Evolutionary conservation across 306 rosid species (phyloP), one percentile per base, ranked within the genome.

Genomic region (Oemleria cerasiformis): DNA sequence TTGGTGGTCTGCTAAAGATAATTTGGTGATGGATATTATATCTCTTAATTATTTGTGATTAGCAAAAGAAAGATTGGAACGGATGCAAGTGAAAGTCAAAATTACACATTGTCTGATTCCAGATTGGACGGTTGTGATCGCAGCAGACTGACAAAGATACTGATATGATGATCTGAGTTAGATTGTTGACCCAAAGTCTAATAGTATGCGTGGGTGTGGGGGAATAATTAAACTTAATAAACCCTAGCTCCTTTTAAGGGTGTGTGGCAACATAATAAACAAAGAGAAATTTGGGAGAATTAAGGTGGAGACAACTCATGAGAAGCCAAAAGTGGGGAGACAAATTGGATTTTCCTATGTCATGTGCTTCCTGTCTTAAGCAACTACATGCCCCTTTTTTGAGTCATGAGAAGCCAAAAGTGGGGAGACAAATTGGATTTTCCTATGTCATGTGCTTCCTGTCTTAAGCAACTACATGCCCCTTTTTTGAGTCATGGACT

Each of bases 111-210:
- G 96, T 91, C 84, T 83, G 95, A 85, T 82, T 51, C 72, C 72
- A 2, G 42, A 66, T 79, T 89, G 97, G 96, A 91, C 59, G 87
- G 84, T 91, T 89, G 81, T 80, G 94, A 88, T 91, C 86, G 63
- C 76, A 81, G 58, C 77, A 77, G 84, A 60, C 84, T 82, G 92
- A 86, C 88, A 93, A 14, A 85, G 95, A 89, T 87, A 87, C 91
- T 83, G 64, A 78, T 88, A 73, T 79, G 89, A 82, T 86, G 85
- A 87, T 88, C 75, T 75, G 30, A 56, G 1, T 30, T 30, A 41
- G 65, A 14, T 11, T 59, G 23, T 49, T 19, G 47, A 78, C 45
- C 67, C 20, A 53, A 54, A 68, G 75, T 74, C 73, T 73, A 60
- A 44, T 8, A 55, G 34, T 56, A 38, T 49, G 40, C 80, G 77